Conservation (phyloP, 495 filamentous ascomycete species). For the Terfezia claveryi region DNA sequence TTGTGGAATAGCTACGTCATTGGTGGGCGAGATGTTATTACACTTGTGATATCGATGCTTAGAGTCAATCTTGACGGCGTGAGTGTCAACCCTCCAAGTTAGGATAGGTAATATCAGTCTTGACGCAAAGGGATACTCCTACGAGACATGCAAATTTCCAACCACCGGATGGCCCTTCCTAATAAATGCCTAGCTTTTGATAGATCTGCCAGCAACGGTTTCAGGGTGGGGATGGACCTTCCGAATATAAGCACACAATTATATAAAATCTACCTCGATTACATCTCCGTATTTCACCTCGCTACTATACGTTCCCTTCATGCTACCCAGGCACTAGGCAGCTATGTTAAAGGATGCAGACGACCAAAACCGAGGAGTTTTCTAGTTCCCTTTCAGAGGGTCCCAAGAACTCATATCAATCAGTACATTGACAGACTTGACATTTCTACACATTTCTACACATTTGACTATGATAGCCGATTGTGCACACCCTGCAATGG, state of each 20-base stretch:
- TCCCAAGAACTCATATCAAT: background rate
- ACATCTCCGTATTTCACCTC: background rate
- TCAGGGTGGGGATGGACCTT: background rate
- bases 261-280: background rate
- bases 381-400: background rate
- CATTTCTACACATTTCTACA: constrained; percentile 8
- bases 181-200: background rate
- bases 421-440: constrained; percentile 12
- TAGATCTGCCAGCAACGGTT: background rate
- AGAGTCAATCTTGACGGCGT: no score
- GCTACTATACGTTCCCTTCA: background rate
- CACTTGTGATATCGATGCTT: no score
- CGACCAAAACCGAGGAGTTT: background rate
- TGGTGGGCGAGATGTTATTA: no score
- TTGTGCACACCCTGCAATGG: background rate
- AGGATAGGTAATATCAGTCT: background rate
- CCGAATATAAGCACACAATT: background rate
- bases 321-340: background rate
- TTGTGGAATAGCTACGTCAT: no score
- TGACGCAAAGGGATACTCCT: background rate
- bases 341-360: background rate
- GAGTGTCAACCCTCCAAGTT: background rate
- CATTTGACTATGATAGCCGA: background rate
- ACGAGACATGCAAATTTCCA: background rate
- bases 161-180: background rate